Conservation (phyloP, 305 asterid species). For the Andrographis paniculata region DNA sequence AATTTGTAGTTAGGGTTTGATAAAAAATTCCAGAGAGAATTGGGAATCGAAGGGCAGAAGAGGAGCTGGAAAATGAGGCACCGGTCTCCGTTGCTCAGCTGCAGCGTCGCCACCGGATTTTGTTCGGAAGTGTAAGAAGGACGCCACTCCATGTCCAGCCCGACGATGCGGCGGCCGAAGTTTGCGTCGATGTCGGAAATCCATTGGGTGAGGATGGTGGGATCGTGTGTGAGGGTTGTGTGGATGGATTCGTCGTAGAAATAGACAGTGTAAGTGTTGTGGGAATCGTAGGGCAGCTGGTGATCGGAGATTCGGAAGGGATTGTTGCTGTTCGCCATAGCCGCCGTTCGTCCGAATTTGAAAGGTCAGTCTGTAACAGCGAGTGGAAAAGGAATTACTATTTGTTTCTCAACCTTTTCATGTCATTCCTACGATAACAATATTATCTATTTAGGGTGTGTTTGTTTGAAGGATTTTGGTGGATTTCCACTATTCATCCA, state of each 20-base stretch:
- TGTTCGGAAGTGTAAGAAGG: constrained; percentile 23
- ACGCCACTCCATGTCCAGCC: constrained; percentile 55
- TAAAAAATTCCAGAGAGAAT: constrained; percentile 20
- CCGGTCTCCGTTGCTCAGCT: constrained; percentile 45
- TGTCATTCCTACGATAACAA: too few species aligned
- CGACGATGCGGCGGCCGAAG: constrained; percentile 30
- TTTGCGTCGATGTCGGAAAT: constrained; percentile 20
- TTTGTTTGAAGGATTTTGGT: too few species aligned
- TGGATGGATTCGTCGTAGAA: constrained; percentile 22
- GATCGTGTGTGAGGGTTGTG: constrained; percentile 38
- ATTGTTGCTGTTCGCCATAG: constrained; percentile 2
- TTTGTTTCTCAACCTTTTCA: too few species aligned
- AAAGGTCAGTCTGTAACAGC: too few species aligned
- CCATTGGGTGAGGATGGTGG: constrained; percentile 27
- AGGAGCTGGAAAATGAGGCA: constrained; percentile 46
- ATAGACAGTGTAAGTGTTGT: constrained; percentile 29
- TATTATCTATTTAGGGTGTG: too few species aligned
- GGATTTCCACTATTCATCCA: too few species aligned
- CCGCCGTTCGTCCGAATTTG: too few species aligned
- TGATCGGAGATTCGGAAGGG: constrained; percentile 16
- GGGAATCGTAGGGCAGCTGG: constrained; percentile 15
- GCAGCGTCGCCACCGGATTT: constrained; percentile 45
- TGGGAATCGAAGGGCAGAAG: constrained; percentile 20
- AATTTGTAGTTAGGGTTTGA: constrained; percentile 25
- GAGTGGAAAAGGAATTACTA: too few species aligned